Conservation (phyloP, 164 flowering plant genomes). For the Umbellularia californica region DNA sequence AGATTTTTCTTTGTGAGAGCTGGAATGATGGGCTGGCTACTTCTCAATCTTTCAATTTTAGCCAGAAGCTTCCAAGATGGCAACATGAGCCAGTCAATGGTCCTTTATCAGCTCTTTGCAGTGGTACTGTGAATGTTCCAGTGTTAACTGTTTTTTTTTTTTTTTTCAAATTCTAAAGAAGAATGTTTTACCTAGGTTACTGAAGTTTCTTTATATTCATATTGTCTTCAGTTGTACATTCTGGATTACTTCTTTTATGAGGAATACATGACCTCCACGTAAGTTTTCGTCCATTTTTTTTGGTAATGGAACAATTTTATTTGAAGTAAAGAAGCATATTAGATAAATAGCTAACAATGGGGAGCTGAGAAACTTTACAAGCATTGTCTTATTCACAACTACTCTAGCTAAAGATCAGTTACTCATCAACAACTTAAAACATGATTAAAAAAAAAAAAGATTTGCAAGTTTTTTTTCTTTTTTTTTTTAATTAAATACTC, state of each 20-base stretch:
- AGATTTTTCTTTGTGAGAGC: constrained; percentile 99
- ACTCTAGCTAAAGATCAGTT: not conserved
- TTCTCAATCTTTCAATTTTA: constrained; percentile 87
- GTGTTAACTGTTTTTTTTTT: not conserved
- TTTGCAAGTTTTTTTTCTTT: too few species aligned
- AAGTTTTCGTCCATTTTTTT: constrained; percentile 27
- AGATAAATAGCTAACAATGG: too few species aligned
- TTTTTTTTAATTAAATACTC: too few species aligned
- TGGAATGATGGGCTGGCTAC: constrained; percentile 99
- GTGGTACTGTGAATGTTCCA: constrained; percentile 35
- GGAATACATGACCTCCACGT: constrained; percentile 99
- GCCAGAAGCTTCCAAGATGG: constrained; percentile 62
- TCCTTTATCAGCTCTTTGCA: constrained; percentile 81
- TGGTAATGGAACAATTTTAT: not conserved
- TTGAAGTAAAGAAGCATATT: not conserved
- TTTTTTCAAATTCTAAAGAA: not conserved
- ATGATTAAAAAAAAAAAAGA: too few species aligned
- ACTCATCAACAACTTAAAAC: not conserved
- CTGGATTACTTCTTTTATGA: constrained; percentile 84
- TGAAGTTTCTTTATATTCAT: constrained; percentile 13
- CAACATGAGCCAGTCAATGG: constrained; percentile 62
- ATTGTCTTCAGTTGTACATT: constrained; percentile 63
- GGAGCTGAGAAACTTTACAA: not conserved
- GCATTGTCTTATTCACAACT: not conserved
- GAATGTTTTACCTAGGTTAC: not conserved